Conservation (phyloP, 1,284 basidiomycete species). For the Sanghuangporus baumii region DNA sequence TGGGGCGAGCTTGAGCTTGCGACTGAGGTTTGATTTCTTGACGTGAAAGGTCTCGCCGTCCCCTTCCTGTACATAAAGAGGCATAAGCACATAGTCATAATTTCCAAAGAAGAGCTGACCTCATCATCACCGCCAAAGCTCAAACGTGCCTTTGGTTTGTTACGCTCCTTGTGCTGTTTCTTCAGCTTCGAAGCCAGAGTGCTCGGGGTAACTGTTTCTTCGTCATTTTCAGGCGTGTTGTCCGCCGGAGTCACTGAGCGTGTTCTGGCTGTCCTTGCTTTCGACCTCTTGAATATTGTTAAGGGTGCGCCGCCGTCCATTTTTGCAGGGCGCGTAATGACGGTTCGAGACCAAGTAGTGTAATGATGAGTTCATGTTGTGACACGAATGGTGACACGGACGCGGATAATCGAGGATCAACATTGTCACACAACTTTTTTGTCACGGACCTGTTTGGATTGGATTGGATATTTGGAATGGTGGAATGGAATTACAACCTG, state of each 20-base stretch:
- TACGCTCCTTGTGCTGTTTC: slow-evolving; percentile 54
- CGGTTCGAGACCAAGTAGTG: not conserved
- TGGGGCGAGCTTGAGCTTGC: slow-evolving; percentile 52
- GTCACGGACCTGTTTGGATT: not conserved
- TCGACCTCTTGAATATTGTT: slow-evolving; percentile 15
- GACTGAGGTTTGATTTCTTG: slow-evolving; percentile 71
- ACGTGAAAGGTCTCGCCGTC: slow-evolving; percentile 63
- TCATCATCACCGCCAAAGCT: slow-evolving; percentile 84
- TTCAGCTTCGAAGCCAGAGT: slow-evolving; percentile 60
- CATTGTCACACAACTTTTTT: not conserved
- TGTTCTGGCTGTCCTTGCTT: slow-evolving; percentile 23
- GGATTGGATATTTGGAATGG: too few species aligned
- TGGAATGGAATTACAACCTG: not conserved
- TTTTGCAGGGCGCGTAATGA: not conserved
- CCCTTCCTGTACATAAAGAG: slow-evolving; percentile 39
- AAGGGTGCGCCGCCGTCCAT: not conserved
- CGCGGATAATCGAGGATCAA: not conserved
- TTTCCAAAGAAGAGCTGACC: slow-evolving; percentile 36
- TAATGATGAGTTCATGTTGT: not conserved
- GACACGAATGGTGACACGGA: slow-evolving; percentile 7
- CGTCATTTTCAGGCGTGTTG: slow-evolving; percentile 19
- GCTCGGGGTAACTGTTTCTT: slow-evolving; percentile 43
- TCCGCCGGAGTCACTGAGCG: slow-evolving; percentile 20
- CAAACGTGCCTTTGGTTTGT: slow-evolving; percentile 58
- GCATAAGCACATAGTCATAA: slow-evolving; percentile 9